Base-by-base conservation (phyloP, 768 basidiomycete genomes). In the Amanita rubescens region DNA sequence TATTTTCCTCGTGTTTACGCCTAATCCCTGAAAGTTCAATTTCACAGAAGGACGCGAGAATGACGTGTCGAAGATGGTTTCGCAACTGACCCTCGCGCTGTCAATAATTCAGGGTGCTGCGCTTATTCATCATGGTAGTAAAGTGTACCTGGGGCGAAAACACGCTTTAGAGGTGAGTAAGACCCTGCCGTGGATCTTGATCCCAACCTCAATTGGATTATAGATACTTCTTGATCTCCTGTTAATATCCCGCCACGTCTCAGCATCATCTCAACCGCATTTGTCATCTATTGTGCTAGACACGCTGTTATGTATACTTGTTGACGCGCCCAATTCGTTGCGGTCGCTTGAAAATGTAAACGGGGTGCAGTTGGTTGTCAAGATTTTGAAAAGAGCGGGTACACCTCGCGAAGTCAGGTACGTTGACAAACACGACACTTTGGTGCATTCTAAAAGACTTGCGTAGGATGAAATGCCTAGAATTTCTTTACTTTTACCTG, bases 401-500 rank as follows among this genome's bases (percentile, higher is more conserved):
- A 90, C 90, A 7, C 85, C 87, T n/a, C 80, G 90, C 45, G 89
- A 90, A 71, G 88, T 94, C 54, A 74, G 90, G 94, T 94, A 54
- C 30, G 80, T 68, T 38, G 15, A 17, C 8, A 11, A 22, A 10
- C 10, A 30, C 1, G 27, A n/a, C 11, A 20, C 30, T 10, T 41
- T 37, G 25, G 11, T 19, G 10, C 27, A 30, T 12, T 15, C 37
- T 19, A 44, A 56, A 37, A 51, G 41, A 34, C 44, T 15, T 43
- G 22, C 14, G 33, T 15, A 95, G 94, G 60, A 95, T 96, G 88
- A 95, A 95, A 71, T 95, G 92, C 57, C 75, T 97, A 15, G 94
- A 96, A 64, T 94, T 96, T 61, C 70, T 97, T 14, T 95, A 95
- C 67, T 96, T 94, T 67, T 97, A 97, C 66, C 75, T 97, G 6